Conservation (phyloP, 345 rosid species). For the Citrus australasica region DNA sequence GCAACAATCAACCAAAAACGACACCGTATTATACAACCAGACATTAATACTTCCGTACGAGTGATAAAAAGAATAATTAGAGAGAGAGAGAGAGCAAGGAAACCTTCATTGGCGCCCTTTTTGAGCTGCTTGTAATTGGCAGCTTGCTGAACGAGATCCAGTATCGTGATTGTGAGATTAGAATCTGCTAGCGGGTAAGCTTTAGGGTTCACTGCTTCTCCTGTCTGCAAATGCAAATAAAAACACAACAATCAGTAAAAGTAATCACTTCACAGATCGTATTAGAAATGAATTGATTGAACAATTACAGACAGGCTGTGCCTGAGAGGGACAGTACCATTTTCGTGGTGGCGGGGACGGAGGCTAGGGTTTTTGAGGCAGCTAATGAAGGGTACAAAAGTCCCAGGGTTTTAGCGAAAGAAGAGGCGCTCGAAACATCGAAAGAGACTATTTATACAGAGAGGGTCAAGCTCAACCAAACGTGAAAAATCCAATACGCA, state of each 20-base stretch:
- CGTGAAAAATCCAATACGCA: neutral
- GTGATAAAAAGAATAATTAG: neutral
- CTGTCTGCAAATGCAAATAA: constrained; percentile 38
- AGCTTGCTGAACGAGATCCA: constrained; percentile 94
- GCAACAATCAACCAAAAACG: neutral
- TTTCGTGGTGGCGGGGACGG: neutral
- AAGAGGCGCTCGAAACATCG: neutral
- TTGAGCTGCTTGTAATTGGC: constrained; percentile 97
- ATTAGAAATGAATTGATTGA: neutral
- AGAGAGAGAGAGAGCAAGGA: neutral
- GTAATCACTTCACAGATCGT: neutral
- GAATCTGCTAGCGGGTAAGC: constrained; percentile 89
- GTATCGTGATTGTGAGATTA: constrained; percentile 67
- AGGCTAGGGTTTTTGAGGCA: constrained; percentile 22
- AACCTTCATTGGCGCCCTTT: constrained; percentile 97
- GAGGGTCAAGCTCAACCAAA: neutral
- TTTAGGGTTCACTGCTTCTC: constrained; percentile 77
- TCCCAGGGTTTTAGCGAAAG: constrained; percentile 11
- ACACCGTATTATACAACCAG: neutral
- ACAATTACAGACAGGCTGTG: neutral
- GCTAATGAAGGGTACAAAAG: neutral
- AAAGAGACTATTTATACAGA: neutral
- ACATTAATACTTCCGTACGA: neutral
- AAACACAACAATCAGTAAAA: neutral
- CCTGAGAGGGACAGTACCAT: constrained; percentile 5